phyloP scores from a whole-genome alignment of 1,284 basidiomycete genomes.

The Volvariella volvacea region DNA sequence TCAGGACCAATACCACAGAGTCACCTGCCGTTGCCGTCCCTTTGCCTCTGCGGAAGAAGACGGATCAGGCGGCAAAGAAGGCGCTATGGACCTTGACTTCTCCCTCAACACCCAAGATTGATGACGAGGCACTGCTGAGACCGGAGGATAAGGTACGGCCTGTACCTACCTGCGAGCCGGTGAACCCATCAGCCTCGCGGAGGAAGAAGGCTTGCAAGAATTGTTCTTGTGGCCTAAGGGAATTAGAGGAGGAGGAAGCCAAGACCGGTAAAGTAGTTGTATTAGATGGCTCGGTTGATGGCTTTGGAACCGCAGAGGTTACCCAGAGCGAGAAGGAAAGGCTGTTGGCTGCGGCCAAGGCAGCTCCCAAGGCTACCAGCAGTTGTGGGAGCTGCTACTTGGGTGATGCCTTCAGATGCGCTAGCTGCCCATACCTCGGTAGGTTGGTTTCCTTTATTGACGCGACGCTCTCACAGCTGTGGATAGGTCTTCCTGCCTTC shows the following conservation, averaged over 20 bases:
- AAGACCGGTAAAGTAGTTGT: slow-evolving; percentile 56
- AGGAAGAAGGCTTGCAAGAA: slow-evolving; percentile 90
- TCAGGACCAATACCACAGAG: slow-evolving; percentile 9
- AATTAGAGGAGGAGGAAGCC: slow-evolving; percentile 79
- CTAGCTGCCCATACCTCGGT: slow-evolving; percentile 95
- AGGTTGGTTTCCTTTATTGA: slow-evolving; percentile 22
- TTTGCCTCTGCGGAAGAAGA: slow-evolving; percentile 42
- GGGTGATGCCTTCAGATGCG: slow-evolving; percentile 96
- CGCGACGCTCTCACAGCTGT: slow-evolving; percentile 7
- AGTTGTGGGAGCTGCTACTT: slow-evolving; percentile 98
- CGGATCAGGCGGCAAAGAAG: slow-evolving; percentile 48
- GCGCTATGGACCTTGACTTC: slow-evolving; percentile 72
- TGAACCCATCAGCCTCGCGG: slow-evolving; percentile 42
- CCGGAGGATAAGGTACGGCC: slow-evolving; percentile 67
- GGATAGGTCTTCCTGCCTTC: slow-evolving; percentile 89
- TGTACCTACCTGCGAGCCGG: slow-evolving; percentile 60
- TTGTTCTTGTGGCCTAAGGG: slow-evolving; percentile 91
- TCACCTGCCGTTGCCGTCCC: slow-evolving; percentile 16
- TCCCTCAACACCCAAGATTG: slow-evolving; percentile 59
- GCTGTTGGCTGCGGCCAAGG: slow-evolving; percentile 55
- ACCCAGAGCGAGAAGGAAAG: slow-evolving; percentile 58
- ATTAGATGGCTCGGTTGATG: slow-evolving; percentile 47
- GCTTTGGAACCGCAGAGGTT: slow-evolving; percentile 23
- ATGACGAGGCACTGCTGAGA: slow-evolving; percentile 72
- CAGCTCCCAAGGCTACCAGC: slow-evolving; percentile 81